Evolutionary conservation across 306 rosid species (phyloP).

Genomic region (Sechiopsis laciniata): DNA sequence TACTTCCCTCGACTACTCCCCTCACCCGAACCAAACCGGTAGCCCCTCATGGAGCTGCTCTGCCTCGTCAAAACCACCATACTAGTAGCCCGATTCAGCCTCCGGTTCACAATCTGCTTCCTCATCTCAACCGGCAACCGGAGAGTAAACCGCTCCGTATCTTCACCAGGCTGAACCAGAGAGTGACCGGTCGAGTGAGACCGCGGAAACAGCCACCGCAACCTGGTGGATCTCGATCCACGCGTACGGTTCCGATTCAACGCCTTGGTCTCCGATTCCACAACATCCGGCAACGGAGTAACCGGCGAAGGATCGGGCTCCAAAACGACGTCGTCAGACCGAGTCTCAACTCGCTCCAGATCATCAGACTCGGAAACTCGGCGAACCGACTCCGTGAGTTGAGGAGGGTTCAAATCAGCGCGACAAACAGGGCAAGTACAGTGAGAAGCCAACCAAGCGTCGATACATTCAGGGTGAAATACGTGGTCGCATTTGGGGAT

Average conservation of each 20-base stretch:
- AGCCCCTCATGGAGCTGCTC: slow-evolving; percentile 53
- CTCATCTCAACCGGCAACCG: slow-evolving; percentile 62
- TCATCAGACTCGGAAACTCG: slow-evolving; percentile 32
- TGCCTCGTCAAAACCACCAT: slow-evolving; percentile 48
- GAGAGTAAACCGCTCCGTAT: slow-evolving; percentile 76
- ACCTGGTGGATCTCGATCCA: slow-evolving; percentile 34
- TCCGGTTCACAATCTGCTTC: slow-evolving; percentile 47
- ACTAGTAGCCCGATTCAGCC: slow-evolving; percentile 56
- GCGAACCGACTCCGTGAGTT: slow-evolving; percentile 32
- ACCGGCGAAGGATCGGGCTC: not conserved
- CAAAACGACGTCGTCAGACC: not conserved
- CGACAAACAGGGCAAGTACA: slow-evolving; percentile 94
- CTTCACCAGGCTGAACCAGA: slow-evolving; percentile 55
- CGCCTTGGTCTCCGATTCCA: slow-evolving; percentile 31
- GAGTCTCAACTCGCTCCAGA: not conserved
- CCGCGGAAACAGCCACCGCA: slow-evolving; percentile 41
- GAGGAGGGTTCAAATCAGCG: slow-evolving; percentile 51
- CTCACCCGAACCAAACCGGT: slow-evolving; percentile 41
- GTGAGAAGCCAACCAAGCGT: slow-evolving; percentile 66
- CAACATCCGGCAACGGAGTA: too few relatives aligned
- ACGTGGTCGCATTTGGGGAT: slow-evolving; percentile 92
- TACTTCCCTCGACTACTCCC: slow-evolving; percentile 47
- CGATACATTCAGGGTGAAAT: slow-evolving; percentile 80
- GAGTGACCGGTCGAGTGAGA: slow-evolving; percentile 96
- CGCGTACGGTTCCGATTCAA: slow-evolving; percentile 56